phyloP scores from a whole-genome alignment of 164 flowering plant species.

The Cinnamomum micranthum region DNA sequence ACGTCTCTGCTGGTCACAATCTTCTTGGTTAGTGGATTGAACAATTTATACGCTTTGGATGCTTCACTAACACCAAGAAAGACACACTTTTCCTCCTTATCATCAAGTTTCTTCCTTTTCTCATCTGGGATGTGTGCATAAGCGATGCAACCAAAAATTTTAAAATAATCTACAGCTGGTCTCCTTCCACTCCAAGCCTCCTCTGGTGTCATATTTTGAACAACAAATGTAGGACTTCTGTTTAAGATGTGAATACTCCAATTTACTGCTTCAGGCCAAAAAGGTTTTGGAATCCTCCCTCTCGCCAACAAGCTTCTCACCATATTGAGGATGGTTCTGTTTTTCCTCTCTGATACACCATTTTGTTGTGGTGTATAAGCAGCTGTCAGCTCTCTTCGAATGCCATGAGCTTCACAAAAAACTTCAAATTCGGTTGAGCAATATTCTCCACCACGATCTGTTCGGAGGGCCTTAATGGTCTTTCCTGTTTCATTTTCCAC shows the following conservation, averaged over 20 bases:
- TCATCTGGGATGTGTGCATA: slow-evolving; percentile 4
- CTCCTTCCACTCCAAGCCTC: slow-evolving; percentile 4
- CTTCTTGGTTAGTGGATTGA: not conserved
- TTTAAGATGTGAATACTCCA: slow-evolving; percentile 10
- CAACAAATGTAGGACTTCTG: slow-evolving; percentile 3
- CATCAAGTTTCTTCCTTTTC: slow-evolving; percentile 1
- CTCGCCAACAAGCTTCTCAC: not conserved
- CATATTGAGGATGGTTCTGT: not conserved
- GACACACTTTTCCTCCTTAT: slow-evolving; percentile 1
- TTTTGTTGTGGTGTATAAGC: no score
- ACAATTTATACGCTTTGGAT: not conserved
- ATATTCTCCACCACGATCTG: no score
- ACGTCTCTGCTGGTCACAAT: not conserved
- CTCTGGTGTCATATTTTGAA: slow-evolving; percentile 3
- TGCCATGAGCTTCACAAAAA: no score
- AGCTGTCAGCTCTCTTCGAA: no score
- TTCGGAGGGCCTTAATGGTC: no score
- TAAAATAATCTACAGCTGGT: not conserved
- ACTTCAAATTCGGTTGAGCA: no score
- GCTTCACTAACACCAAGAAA: slow-evolving; percentile 4
- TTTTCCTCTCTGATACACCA: no score
- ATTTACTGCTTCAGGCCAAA: slow-evolving; percentile 5
- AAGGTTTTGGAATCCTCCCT: no score
- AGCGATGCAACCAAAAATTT: slow-evolving; percentile 4
- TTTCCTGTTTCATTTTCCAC: no score